A percentile compares a stretch with the other conserved stretches of the same genome.
phyloP scores from a whole-genome alignment of 192 early-diverging fungal species.

The Mortierella antarctica region DNA sequence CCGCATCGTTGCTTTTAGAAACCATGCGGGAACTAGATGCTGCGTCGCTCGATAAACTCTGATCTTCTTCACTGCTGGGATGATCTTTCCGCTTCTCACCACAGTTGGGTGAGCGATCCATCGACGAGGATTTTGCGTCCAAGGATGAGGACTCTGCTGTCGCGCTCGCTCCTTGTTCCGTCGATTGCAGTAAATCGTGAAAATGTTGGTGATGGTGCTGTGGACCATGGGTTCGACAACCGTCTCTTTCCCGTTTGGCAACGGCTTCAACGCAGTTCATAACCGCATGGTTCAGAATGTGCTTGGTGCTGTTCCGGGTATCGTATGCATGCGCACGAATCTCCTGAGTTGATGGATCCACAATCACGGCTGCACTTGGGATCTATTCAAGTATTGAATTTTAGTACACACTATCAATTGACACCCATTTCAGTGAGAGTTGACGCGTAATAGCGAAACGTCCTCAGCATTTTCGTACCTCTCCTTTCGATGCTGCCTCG shows the following conservation, averaged over 20 bases:
- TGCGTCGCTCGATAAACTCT: background rate
- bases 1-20: background rate
- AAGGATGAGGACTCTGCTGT: background rate
- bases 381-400: constrained; percentile 18
- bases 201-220: constrained; percentile 12
- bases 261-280: constrained; percentile 82
- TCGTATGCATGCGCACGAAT: constrained; percentile 63
- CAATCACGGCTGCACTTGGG: constrained; percentile 61
- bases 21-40: background rate
- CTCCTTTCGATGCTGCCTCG: constrained; percentile 41
- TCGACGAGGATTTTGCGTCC: too few relatives aligned
- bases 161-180: background rate
- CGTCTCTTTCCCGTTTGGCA: constrained; percentile 64
- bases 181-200: background rate
- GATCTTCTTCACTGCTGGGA: constrained; percentile 1
- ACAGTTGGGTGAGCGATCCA: background rate
- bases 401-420: too few relatives aligned
- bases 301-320: constrained; percentile 52
- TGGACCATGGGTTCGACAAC: background rate
- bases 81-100: constrained; percentile 39
- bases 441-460: background rate
- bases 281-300: constrained; percentile 83
- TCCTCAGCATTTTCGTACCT: constrained; percentile 25
- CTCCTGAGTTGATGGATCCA: constrained; percentile 62
- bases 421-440: too few relatives aligned